Percentiles rank a stretch among this genome's conserved stretches.
These are phyloP conservation scores for Trifolium repens DNA, from an alignment of 306 rosid genomes.

Conservation along the genomic window DNA sequence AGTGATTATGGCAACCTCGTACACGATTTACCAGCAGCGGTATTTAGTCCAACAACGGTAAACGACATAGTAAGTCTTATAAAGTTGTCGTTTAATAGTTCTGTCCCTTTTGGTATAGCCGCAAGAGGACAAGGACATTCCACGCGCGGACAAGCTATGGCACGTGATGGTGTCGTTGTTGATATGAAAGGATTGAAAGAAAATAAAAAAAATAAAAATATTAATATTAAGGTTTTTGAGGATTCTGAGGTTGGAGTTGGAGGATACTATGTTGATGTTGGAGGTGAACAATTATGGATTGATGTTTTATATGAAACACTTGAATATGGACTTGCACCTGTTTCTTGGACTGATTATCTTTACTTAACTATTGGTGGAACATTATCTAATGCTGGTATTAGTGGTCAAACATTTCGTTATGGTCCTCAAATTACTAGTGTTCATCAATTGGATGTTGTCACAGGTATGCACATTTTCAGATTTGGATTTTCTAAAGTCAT, in stretches of 20 bases:
- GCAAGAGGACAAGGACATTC: constrained; percentile 83
- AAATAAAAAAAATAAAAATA: neutral
- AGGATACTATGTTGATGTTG: constrained; percentile 60
- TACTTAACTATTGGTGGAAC: constrained; percentile 77
- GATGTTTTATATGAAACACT: constrained; percentile 55
- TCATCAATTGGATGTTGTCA: constrained; percentile 65
- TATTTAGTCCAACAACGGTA: constrained; percentile 57
- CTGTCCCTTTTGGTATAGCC: constrained; percentile 54
- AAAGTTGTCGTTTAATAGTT: constrained; percentile 41
- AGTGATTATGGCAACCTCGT: constrained; percentile 72
- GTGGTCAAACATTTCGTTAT: constrained; percentile 70
- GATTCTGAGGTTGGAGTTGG: constrained; percentile 27
- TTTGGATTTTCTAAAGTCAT: no score
- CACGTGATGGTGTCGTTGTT: constrained; percentile 64
- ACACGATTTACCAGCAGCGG: constrained; percentile 52
- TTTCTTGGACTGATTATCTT: constrained; percentile 77
- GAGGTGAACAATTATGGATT: constrained; percentile 72
- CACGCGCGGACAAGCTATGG: constrained; percentile 77
- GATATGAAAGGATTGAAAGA: constrained; percentile 50
- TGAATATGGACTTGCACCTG: constrained; percentile 65
- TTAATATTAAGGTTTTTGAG: constrained; percentile 27
- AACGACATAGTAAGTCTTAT: constrained; percentile 52
- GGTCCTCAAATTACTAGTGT: constrained; percentile 82
- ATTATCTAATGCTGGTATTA: constrained; percentile 76
- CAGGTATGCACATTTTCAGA: constrained; percentile 50